Evolutionary conservation across 2,329 filamentous ascomycete genomes (phyloP).

Genomic region (Pseudogymnoascus sp.): DNA sequence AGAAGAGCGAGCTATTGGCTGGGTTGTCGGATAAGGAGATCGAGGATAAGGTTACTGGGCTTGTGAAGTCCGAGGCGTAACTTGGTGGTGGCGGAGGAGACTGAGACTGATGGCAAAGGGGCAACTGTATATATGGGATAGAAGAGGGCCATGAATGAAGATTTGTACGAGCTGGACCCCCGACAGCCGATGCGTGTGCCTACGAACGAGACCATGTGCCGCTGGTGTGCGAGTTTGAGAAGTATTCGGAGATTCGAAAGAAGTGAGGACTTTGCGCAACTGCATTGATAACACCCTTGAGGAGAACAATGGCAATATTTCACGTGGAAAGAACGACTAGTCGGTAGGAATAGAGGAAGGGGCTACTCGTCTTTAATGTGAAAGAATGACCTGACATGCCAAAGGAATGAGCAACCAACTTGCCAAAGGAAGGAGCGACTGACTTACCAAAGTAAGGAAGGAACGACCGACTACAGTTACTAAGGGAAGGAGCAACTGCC

Average conservation of each 20-base stretch:
- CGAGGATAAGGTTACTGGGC: slow-evolving; percentile 54
- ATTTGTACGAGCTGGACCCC: background rate
- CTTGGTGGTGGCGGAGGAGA: background rate
- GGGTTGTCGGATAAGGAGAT: slow-evolving; percentile 63
- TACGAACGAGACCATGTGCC: background rate
- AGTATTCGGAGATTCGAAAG: background rate
- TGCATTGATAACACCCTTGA: background rate
- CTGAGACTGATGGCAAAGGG: background rate
- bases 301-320: background rate
- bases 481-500: background rate
- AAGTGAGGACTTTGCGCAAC: background rate
- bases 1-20: slow-evolving; percentile 54
- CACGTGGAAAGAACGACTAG: background rate
- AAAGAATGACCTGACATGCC: background rate
- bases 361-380: background rate
- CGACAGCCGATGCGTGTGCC: background rate
- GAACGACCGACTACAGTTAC: background rate
- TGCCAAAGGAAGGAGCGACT: background rate
- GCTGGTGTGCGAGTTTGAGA: background rate
- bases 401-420: background rate
- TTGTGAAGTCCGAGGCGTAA: slow-evolving; percentile 45
- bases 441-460: background rate
- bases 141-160: slow-evolving; percentile 2
- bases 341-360: background rate
- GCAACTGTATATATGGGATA: slow-evolving; percentile 3